A percentile compares a stretch with the other conserved stretches of the same genome.
phyloP scores from a whole-genome alignment of 129 eudicot genomes.

The Chrysanthemum lavandulifolium region DNA sequence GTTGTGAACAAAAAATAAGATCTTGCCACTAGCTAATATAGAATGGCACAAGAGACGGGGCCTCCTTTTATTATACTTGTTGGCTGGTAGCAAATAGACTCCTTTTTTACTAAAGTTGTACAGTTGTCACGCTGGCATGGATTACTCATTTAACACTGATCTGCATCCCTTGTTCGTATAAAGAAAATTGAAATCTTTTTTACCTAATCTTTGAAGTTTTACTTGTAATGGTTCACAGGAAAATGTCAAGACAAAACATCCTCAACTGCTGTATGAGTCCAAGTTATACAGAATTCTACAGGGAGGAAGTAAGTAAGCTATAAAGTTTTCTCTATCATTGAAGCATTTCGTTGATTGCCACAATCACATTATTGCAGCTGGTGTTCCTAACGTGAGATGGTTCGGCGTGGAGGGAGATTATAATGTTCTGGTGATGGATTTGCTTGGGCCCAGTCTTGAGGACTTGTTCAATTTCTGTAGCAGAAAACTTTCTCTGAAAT shows the following conservation, averaged over 20 bases:
- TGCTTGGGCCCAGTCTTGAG: slow-evolving; percentile 95
- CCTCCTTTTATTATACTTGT: no score
- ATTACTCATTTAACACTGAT: slow-evolving; percentile 5
- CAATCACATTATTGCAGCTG: slow-evolving; percentile 50
- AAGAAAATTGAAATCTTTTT: neutral
- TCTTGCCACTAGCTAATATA: no score
- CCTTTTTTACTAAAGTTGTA: neutral
- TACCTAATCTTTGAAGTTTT: slow-evolving; percentile 5
- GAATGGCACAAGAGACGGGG: no score
- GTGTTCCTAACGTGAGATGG: slow-evolving; percentile 90
- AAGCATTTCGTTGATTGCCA: slow-evolving; percentile 5
- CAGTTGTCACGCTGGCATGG: neutral
- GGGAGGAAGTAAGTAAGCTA: slow-evolving; percentile 77
- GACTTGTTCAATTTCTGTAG: slow-evolving; percentile 89
- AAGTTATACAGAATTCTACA: slow-evolving; percentile 82
- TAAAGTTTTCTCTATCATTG: neutral
- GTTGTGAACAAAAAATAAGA: no score
- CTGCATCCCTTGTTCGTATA: neutral
- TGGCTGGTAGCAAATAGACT: no score
- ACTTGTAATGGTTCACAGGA: slow-evolving; percentile 45
- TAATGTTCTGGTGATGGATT: slow-evolving; percentile 88
- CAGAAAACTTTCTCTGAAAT: slow-evolving; percentile 78
- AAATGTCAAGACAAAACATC: slow-evolving; percentile 92
- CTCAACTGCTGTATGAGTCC: slow-evolving; percentile 87
- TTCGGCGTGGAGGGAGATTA: slow-evolving; percentile 93